Conservation (phyloP, 192 early-diverging fungal species). For the Backusella macrospora region DNA sequence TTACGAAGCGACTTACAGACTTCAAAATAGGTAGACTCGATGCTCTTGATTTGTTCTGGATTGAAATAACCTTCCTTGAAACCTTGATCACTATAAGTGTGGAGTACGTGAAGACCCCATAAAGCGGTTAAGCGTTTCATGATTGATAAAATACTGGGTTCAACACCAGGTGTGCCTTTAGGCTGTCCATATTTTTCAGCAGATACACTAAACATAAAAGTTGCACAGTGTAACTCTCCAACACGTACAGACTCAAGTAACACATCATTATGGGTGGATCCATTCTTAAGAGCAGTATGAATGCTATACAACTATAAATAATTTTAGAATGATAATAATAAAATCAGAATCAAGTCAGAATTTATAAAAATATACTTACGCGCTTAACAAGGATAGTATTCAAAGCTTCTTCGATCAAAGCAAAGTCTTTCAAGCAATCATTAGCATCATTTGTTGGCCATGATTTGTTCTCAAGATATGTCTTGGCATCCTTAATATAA, state of each 20-base stretch:
- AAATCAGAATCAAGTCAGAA: not conserved
- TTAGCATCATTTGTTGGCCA: slow-evolving; percentile 22
- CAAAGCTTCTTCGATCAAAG: slow-evolving; percentile 26
- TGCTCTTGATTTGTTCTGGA: slow-evolving; percentile 43
- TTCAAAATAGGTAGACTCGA: slow-evolving; percentile 41
- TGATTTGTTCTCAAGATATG: slow-evolving; percentile 3
- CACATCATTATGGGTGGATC: slow-evolving; percentile 30
- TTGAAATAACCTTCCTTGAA: slow-evolving; percentile 56
- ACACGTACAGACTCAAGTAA: slow-evolving; percentile 36
- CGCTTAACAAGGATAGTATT: slow-evolving; percentile 30
- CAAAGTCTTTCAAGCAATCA: slow-evolving; percentile 15
- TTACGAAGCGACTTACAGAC: slow-evolving; percentile 38
- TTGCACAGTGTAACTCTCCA: slow-evolving; percentile 40
- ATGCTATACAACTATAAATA: slow-evolving; percentile 26
- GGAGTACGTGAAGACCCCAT: slow-evolving; percentile 48
- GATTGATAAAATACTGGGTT: slow-evolving; percentile 34
- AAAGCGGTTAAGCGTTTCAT: slow-evolving; percentile 47
- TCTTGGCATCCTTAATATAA: slow-evolving; percentile 22
- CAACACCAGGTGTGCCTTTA: slow-evolving; percentile 6
- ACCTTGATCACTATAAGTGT: slow-evolving; percentile 47
- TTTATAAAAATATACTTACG: not conserved
- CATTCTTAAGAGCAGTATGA: slow-evolving; percentile 18
- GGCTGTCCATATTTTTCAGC: slow-evolving; percentile 16
- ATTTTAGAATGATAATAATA: not conserved
- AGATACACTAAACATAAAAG: slow-evolving; percentile 28